phyloP scores from a whole-genome alignment of 306 rosid species.

The Castanea sativa region DNA sequence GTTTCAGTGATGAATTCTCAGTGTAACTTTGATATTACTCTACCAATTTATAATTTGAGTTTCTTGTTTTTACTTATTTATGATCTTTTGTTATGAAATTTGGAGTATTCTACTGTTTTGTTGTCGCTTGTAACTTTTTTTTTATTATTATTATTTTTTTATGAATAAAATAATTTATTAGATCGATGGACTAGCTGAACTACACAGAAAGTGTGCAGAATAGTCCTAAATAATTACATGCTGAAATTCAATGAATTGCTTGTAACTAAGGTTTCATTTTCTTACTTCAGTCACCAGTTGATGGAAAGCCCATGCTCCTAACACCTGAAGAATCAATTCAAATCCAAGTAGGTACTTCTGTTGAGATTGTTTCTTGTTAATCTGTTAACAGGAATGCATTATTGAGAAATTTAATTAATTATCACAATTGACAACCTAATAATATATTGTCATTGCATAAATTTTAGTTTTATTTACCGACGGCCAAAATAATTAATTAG shows the following conservation, averaged over 20 bases:
- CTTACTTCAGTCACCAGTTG: slow-evolving; percentile 79
- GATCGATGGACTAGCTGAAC: too few relatives aligned
- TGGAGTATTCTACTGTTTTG: slow-evolving; percentile 15
- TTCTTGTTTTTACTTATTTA: neutral
- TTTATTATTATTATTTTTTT: too few relatives aligned
- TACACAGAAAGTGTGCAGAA: too few relatives aligned
- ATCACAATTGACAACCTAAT: neutral
- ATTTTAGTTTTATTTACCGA: neutral
- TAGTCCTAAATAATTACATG: too few relatives aligned
- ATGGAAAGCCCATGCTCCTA: slow-evolving; percentile 96
- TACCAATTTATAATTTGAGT: neutral
- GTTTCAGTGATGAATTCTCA: neutral
- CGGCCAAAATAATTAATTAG: neutral
- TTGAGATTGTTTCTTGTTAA: neutral
- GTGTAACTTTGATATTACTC: neutral
- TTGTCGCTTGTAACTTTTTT: slow-evolving; percentile 23
- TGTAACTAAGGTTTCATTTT: slow-evolving; percentile 24
- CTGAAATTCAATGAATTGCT: neutral
- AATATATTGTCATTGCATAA: neutral
- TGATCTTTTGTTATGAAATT: slow-evolving; percentile 1
- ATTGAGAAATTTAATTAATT: neutral
- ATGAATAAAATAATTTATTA: too few relatives aligned
- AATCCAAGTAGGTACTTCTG: slow-evolving; percentile 65
- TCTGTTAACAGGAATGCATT: neutral
- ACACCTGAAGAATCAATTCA: slow-evolving; percentile 97